Evolutionary conservation across 2,329 filamentous ascomycete genomes (phyloP), one percentile per base, ranked within the genome.

Genomic region (Scleromitrula shiraiana): DNA sequence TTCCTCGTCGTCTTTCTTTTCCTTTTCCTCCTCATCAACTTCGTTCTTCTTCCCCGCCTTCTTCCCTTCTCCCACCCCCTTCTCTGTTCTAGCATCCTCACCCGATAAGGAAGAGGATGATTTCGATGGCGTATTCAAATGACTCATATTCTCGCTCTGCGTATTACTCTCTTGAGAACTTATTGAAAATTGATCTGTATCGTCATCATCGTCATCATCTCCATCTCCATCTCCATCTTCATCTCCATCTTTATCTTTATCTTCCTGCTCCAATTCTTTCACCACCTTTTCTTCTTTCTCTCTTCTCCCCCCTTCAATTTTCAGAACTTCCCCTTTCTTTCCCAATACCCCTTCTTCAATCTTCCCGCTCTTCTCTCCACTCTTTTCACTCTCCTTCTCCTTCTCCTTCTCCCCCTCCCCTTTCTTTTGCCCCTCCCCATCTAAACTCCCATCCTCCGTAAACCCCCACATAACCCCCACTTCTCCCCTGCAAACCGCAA

Each of bases 391-490:
- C 7, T 15, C 22, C 7, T 15, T 17, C 3, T 5, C 19, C 9
- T 22, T 15, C 3, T 7, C n/a, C 14, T 46, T 44, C 14, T 50
- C 41, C 5, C 10, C 24, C 23, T 26, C 41, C 22, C 54, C 38
- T 14, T 55, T 54, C 7, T 52, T 39, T 15, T 56, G 49, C 7
- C 43, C 41, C 12, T 53, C 50, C 9, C 49, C 43, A 32, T 80
- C 78, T 2, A 80, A 63, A 47, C 68, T 76, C 3, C 76, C 77
- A 54, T 82, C 78, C 63, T 97, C 91, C 0, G 81, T 89, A 62
- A 90, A 97, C 2, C 72, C 71, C 84, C 86, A 94, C 78, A 97
- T 83, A 35, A 81, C 67, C 42, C 70, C 72, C 2, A 91, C 54
- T 61, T 97, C 89, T 2, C 88, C 85, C 9, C 82, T 78, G 15